These are phyloP conservation scores for Hortaea sp. DNA, from an alignment of 2,329 filamentous ascomycete species.

Conservation along the genomic window DNA sequence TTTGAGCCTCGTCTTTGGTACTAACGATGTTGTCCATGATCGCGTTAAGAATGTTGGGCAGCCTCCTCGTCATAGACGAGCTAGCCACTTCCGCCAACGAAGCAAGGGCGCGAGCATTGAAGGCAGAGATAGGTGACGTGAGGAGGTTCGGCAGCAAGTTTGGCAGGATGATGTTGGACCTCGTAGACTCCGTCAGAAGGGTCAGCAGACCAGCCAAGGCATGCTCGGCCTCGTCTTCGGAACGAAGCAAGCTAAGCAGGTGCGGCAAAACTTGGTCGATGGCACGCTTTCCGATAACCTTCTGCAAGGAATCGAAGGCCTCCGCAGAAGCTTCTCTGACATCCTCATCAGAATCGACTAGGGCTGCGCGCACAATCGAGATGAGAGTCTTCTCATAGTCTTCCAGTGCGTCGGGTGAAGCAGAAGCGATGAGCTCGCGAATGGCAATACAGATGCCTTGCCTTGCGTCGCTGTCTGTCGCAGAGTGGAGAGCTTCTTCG, in stretches of 20 bases:
- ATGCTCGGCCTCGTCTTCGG: slow-evolving; percentile 79
- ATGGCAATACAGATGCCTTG: slow-evolving; percentile 97
- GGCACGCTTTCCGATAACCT: slow-evolving; percentile 84
- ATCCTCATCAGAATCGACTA: slow-evolving; percentile 80
- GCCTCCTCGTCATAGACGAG: slow-evolving; percentile 76
- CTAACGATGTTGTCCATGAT: slow-evolving; percentile 87
- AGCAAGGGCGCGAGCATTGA: slow-evolving; percentile 89
- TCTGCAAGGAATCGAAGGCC: slow-evolving; percentile 90
- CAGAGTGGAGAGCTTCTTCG: slow-evolving; percentile 79
- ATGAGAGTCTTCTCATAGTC: slow-evolving; percentile 94
- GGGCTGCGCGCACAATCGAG: slow-evolving; percentile 81
- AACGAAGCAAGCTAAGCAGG: slow-evolving; percentile 79
- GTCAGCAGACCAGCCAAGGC: slow-evolving; percentile 87
- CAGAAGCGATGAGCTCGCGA: slow-evolving; percentile 83
- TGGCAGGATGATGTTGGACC: slow-evolving; percentile 92
- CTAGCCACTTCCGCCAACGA: slow-evolving; percentile 88
- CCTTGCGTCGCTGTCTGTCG: slow-evolving; percentile 83
- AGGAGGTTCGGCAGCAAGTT: slow-evolving; percentile 92
- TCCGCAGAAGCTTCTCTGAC: slow-evolving; percentile 94
- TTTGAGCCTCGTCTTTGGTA: slow-evolving; percentile 64
- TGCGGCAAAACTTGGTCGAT: slow-evolving; percentile 92
- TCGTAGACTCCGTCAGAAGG: slow-evolving; percentile 81
- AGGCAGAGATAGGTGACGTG: slow-evolving; percentile 78
- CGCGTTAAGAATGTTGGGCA: slow-evolving; percentile 84
- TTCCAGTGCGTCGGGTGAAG: slow-evolving; percentile 77